Evolutionary conservation across 1,284 basidiomycete genomes (phyloP).

Genomic region (Papiliotrema terrestris): DNA sequence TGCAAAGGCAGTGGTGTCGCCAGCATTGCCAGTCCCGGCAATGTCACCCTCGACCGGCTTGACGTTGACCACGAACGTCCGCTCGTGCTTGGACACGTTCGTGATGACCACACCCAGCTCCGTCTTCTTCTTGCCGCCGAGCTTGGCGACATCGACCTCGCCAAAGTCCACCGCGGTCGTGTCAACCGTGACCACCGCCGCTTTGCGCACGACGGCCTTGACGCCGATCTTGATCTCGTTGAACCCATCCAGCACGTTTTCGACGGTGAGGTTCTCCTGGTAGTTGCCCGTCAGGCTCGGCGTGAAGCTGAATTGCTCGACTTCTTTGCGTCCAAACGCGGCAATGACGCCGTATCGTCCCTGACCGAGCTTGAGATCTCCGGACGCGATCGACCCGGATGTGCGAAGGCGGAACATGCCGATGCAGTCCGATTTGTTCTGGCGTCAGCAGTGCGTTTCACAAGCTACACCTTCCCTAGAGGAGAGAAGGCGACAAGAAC

Average conservation of each 20-base stretch:
- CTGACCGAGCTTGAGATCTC: conserved; percentile 52
- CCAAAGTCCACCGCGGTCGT: conserved; percentile 46
- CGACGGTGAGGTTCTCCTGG: conserved; percentile 52
- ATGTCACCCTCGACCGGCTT: conserved; percentile 14
- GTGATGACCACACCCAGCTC: conserved; percentile 46
- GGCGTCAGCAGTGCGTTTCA: not conserved
- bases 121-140: conserved; percentile 9
- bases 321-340: conserved; percentile 53
- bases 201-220: conserved; percentile 52
- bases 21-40: not conserved
- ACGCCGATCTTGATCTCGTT: conserved; percentile 52
- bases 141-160: conserved; percentile 10
- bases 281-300: conserved; percentile 51
- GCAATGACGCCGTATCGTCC: conserved; percentile 54
- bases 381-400: conserved; percentile 53
- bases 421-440: conserved; percentile 51
- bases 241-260: conserved; percentile 52
- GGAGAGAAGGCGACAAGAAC: no score
- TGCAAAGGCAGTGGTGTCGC: conserved; percentile 11
- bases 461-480: no score
- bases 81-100: conserved; percentile 50
- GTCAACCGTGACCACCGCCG: conserved; percentile 51
- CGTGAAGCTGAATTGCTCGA: conserved; percentile 49
- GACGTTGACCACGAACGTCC: conserved; percentile 49
- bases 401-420: conserved; percentile 54